These are phyloP conservation scores for Trichosporon ovoides DNA, from an alignment of 1,284 basidiomycete species.

Conservation along the genomic window DNA sequence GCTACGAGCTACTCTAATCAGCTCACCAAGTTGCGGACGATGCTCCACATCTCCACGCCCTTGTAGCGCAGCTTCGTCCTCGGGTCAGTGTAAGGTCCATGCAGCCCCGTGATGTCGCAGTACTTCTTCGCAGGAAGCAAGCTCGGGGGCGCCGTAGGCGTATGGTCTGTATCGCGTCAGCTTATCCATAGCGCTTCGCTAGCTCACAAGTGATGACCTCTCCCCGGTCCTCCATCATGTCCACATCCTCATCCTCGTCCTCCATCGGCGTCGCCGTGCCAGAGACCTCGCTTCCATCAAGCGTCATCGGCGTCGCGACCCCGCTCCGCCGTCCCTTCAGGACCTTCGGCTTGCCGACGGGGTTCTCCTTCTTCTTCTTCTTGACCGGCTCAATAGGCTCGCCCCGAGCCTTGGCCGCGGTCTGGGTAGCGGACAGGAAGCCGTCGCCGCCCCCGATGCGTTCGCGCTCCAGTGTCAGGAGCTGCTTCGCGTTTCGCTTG, in stretches of 20 bases:
- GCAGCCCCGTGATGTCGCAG: constrained; percentile 54
- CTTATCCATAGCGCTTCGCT: background rate
- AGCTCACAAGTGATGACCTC: constrained; percentile 48
- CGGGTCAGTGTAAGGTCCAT: constrained; percentile 49
- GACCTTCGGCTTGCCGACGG: constrained; percentile 14
- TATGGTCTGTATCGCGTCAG: constrained; percentile 38
- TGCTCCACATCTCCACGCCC: constrained; percentile 47
- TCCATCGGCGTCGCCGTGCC: constrained; percentile 17
- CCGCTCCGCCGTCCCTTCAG: constrained; percentile 19
- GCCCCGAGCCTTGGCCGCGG: constrained; percentile 34
- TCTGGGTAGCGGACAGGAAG: constrained; percentile 36
- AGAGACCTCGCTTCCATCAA: constrained; percentile 18
- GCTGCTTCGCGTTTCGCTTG: constrained; percentile 46
- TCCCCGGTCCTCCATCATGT: constrained; percentile 20
- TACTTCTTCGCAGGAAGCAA: constrained; percentile 51
- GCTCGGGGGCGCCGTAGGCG: constrained; percentile 45
- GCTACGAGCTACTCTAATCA: background rate
- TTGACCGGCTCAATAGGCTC: constrained; percentile 35
- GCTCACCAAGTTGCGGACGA: constrained; percentile 48
- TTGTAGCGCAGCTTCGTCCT: constrained; percentile 48
- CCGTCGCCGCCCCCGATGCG: constrained; percentile 41
- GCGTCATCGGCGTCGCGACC: constrained; percentile 26
- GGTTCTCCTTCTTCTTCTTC: constrained; percentile 40
- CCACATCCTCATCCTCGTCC: constrained; percentile 9
- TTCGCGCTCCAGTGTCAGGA: constrained; percentile 45